Conservation (phyloP, 352 stramenopile genomes). For the Pythium phragmiticola region DNA sequence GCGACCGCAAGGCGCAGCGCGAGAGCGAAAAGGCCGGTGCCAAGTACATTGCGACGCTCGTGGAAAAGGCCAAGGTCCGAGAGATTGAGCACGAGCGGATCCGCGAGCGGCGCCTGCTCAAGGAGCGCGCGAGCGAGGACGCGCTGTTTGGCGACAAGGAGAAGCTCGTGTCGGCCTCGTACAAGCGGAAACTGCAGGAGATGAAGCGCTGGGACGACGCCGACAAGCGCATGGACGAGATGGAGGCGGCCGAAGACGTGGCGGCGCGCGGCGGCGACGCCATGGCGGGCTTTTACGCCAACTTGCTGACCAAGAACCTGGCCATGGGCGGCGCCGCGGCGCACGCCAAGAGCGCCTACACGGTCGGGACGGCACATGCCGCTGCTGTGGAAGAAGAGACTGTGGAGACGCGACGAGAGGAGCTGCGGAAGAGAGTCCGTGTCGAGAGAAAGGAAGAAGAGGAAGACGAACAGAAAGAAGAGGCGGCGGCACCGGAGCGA, state of each 20-base stretch:
- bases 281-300: conserved; percentile 90
- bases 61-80: conserved; percentile 88
- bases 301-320: conserved; percentile 91
- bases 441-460: neutral
- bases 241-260: conserved; percentile 74
- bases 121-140: conserved; percentile 84
- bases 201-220: conserved; percentile 87
- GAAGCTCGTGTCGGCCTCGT: conserved; percentile 89
- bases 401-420: neutral
- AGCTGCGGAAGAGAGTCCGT: neutral
- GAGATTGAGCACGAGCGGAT: conserved; percentile 89
- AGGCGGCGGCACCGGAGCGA: conserved; percentile 22
- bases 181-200: conserved; percentile 91
- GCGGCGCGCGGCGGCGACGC: conserved; percentile 67
- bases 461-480: conserved; percentile 41
- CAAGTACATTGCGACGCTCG: conserved; percentile 90
- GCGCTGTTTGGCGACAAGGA: conserved; percentile 84
- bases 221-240: conserved; percentile 57
- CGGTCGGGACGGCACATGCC: conserved; percentile 31
- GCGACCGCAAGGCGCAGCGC: conserved; percentile 42
- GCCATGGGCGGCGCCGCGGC: conserved; percentile 80
- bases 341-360: conserved; percentile 82
- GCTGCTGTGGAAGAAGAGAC: neutral
- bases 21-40: conserved; percentile 68
- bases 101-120: conserved; percentile 79